These are phyloP conservation scores for Stylonectria norvegica DNA, from an alignment of 2,329 filamentous ascomycete genomes.

Conservation along the genomic window DNA sequence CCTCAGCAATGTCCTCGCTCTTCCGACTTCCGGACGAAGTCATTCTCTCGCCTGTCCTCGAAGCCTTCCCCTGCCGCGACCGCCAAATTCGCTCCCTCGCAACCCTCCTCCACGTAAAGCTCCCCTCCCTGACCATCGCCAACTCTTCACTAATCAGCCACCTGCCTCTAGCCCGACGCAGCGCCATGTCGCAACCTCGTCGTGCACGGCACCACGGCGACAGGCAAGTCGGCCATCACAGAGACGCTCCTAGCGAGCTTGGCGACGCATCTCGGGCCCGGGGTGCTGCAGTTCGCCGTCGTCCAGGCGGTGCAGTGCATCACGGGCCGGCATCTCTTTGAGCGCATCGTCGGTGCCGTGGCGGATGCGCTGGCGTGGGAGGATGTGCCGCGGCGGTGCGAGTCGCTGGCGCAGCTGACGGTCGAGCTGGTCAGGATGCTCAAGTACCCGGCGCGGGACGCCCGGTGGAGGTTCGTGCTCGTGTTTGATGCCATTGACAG, in stretches of 20 bases:
- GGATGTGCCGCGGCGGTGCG: constrained; percentile 61
- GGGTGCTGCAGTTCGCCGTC: constrained; percentile 54
- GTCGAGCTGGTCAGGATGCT: constrained; percentile 69
- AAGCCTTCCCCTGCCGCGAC: constrained; percentile 55
- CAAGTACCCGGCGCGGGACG: constrained; percentile 37
- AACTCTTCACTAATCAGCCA: constrained; percentile 2
- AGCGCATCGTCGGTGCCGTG: constrained; percentile 62
- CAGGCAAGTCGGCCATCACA: constrained; percentile 76
- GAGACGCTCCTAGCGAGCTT: constrained; percentile 41
- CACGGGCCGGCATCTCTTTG: constrained; percentile 72
- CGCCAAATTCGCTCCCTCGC: constrained; percentile 57
- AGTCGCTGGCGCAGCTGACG: constrained; percentile 73
- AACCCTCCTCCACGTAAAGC: constrained; percentile 50
- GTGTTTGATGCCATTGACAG: constrained; percentile 86
- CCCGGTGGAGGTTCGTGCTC: constrained; percentile 64
- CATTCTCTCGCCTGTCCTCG: constrained; percentile 42
- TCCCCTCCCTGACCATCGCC: neutral
- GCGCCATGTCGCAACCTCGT: constrained; percentile 72
- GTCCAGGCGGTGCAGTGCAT: constrained; percentile 73
- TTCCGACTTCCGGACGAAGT: constrained; percentile 54
- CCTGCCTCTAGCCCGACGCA: constrained; percentile 50
- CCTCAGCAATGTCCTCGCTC: constrained; percentile 33
- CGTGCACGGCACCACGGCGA: constrained; percentile 79
- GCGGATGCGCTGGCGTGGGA: constrained; percentile 48
- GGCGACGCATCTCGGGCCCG: constrained; percentile 14